phyloP scores from a whole-genome alignment of 2,329 filamentous ascomycete species.

The Trichoderma harzianum region DNA sequence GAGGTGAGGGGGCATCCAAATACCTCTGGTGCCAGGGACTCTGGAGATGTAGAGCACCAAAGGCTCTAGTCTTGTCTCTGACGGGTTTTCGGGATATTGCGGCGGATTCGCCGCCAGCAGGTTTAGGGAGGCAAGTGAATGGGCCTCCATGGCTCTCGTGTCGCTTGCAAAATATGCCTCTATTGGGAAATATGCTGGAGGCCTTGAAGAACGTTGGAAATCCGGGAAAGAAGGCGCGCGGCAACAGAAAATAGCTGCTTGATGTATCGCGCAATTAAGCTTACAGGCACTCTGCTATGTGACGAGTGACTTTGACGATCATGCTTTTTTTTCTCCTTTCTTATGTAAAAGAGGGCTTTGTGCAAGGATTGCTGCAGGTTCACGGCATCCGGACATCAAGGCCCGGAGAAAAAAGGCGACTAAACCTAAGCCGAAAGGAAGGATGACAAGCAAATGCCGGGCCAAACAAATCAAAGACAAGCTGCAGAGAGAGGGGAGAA shows the following conservation, averaged over 20 bases:
- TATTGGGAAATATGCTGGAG: neutral
- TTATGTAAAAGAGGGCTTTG: neutral
- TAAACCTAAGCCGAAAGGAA: neutral
- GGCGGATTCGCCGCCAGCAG: conserved; percentile 82
- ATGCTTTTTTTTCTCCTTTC: neutral
- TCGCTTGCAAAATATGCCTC: neutral
- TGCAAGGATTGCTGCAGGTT: conserved; percentile 8
- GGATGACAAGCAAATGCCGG: neutral
- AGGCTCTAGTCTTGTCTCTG: conserved; percentile 64
- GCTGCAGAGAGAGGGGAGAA: neutral
- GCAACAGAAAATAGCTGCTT: neutral
- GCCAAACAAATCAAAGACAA: neutral
- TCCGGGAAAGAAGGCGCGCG: neutral
- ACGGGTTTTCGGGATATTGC: conserved; percentile 74
- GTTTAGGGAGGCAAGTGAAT: conserved; percentile 76
- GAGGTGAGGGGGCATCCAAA: conserved; percentile 7
- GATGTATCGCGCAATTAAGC: neutral
- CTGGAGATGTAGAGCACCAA: conserved; percentile 87
- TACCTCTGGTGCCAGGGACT: conserved; percentile 87
- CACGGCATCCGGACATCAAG: neutral
- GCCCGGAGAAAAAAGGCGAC: neutral
- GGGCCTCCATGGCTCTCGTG: conserved; percentile 62
- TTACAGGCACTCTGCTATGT: neutral
- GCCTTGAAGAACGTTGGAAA: neutral
- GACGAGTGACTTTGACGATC: neutral